Percentiles rank a stretch among this genome's conserved stretches.
Conservation (phyloP, 2,329 filamentous ascomycete species). For the Colletotrichum paranaense region DNA sequence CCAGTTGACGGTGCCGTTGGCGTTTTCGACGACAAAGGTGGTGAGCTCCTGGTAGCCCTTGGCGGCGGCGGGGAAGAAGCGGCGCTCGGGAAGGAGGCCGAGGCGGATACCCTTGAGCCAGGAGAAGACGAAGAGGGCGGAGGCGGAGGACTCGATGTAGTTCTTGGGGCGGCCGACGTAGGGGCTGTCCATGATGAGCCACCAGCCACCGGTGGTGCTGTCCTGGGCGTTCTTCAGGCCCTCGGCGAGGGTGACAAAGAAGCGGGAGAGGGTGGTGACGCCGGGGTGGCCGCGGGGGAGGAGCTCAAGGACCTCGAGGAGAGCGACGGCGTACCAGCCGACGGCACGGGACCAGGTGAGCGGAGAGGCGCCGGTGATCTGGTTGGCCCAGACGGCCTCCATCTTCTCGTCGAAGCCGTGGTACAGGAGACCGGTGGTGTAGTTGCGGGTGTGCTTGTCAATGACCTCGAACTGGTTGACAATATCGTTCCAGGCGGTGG, state of each 20-base stretch:
- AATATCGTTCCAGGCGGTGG: conserved; percentile 58
- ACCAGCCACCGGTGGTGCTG: conserved; percentile 61
- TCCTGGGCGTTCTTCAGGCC: conserved; percentile 57
- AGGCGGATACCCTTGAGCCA: conserved; percentile 47
- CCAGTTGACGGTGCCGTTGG: conserved; percentile 61
- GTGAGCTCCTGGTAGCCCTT: conserved; percentile 51
- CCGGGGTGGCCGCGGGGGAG: conserved; percentile 52
- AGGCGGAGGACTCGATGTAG: conserved; percentile 70
- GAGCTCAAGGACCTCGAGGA: conserved; percentile 62
- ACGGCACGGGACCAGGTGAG: conserved; percentile 64
- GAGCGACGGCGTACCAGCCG: conserved; percentile 65
- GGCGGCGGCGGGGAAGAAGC: conserved; percentile 50
- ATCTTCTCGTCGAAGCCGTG: conserved; percentile 66
- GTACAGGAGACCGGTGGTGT: conserved; percentile 55
- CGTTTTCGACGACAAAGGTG: conserved; percentile 57
- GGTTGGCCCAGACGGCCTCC: conserved; percentile 62
- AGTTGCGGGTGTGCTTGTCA: conserved; percentile 53
- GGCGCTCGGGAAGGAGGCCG: conserved; percentile 48
- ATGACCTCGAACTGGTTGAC: conserved; percentile 58
- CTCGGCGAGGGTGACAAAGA: conserved; percentile 53
- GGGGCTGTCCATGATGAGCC: conserved; percentile 64
- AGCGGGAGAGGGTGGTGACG: conserved; percentile 48
- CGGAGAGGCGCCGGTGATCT: conserved; percentile 60
- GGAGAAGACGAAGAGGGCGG: conserved; percentile 68
- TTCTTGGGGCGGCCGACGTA: conserved; percentile 62